These are phyloP conservation scores for Vitis labrusca DNA, from an alignment of 164 flowering plant genomes.

Conservation along the genomic window DNA sequence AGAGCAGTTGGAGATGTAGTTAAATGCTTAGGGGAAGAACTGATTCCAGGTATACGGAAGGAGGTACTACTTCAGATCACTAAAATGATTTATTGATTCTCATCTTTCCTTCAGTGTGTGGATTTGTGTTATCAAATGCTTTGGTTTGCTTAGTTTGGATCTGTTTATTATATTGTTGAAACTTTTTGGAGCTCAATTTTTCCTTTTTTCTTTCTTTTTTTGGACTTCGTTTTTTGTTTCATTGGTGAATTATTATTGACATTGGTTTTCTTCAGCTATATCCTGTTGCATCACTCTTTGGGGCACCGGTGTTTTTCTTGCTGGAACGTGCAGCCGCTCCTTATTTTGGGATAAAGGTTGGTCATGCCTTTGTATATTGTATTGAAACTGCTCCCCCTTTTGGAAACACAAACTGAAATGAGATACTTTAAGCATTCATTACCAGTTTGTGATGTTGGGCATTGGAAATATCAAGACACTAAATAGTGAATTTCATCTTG, in stretches of 20 bases:
- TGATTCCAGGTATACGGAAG: slow-evolving; percentile 83
- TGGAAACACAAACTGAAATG: too few relatives aligned
- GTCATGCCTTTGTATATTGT: slow-evolving; percentile 1
- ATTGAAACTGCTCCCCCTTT: neutral
- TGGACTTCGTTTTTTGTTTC: neutral
- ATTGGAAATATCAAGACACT: neutral
- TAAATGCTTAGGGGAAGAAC: slow-evolving; percentile 50
- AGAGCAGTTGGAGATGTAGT: slow-evolving; percentile 61
- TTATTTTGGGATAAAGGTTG: slow-evolving; percentile 90
- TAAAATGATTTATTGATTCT: neutral
- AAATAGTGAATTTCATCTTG: too few relatives aligned
- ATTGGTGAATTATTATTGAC: slow-evolving; percentile 6
- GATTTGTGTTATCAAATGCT: neutral
- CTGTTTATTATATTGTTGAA: neutral
- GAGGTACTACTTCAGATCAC: slow-evolving; percentile 58
- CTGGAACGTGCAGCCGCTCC: slow-evolving; percentile 98
- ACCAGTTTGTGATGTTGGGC: slow-evolving; percentile 1
- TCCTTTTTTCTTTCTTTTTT: neutral
- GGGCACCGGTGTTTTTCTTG: slow-evolving; percentile 55
- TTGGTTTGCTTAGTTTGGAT: neutral
- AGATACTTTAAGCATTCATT: too few relatives aligned
- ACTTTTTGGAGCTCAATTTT: neutral
- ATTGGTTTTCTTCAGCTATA: slow-evolving; percentile 52
- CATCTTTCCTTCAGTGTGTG: neutral
- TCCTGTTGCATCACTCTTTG: slow-evolving; percentile 77